These are phyloP conservation scores for Stenogyne calaminthoides DNA, from an alignment of 305 asterid species.

Conservation along the genomic window DNA sequence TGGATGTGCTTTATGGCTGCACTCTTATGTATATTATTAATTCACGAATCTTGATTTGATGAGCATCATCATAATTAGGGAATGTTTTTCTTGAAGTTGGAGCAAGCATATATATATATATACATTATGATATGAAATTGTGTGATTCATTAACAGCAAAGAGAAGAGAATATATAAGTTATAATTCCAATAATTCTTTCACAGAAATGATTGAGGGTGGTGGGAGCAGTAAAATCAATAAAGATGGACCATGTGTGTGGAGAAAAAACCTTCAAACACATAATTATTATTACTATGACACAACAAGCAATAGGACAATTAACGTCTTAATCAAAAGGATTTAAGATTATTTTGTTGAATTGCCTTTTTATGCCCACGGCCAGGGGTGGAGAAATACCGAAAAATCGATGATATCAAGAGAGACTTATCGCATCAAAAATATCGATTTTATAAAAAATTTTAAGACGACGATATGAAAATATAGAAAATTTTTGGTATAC, in stretches of 20 bases:
- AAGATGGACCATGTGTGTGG: conserved; percentile 14
- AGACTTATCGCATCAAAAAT: too few species aligned
- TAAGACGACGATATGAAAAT: too few species aligned
- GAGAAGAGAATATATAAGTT: conserved; percentile 1
- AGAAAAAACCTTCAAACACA: conserved; percentile 11
- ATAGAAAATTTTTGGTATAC: too few species aligned
- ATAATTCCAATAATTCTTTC: conserved; percentile 7
- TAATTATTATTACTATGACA: conserved; percentile 17
- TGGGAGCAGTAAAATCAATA: conserved; percentile 25
- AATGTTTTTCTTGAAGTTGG: conserved; percentile 27
- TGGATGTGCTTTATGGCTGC: neutral
- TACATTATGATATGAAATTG: conserved; percentile 6
- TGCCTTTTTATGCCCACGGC: neutral
- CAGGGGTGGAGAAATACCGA: too few species aligned
- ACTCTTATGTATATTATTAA: neutral
- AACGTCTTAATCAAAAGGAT: neutral
- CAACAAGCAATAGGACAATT: conserved; percentile 4
- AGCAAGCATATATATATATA: too few species aligned
- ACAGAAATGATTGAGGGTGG: conserved; percentile 33
- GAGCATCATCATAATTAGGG: neutral
- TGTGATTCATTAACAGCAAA: conserved; percentile 16
- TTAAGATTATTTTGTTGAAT: neutral
- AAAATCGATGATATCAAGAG: too few species aligned
- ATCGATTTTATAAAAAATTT: too few species aligned
- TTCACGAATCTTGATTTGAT: neutral